Conservation (phyloP, 768 basidiomycete species). For the Lentinula aciculospora region DNA sequence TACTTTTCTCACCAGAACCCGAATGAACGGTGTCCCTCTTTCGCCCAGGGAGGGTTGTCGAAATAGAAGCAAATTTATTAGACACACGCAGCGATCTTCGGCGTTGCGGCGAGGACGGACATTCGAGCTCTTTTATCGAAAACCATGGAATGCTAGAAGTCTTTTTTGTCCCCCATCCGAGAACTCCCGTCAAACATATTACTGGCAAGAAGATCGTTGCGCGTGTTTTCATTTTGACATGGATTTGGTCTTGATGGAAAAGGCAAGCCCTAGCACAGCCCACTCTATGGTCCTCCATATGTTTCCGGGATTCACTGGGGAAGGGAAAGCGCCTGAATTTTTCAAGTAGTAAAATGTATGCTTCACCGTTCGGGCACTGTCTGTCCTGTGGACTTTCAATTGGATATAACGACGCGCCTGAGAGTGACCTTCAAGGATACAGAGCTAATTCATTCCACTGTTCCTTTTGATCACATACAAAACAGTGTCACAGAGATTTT, state of each 20-base stretch:
- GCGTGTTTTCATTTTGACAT: not conserved
- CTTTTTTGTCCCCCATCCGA: not conserved
- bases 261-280: not conserved
- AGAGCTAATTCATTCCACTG: not conserved
- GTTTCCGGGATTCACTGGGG: not conserved
- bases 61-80: not conserved
- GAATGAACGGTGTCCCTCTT: not conserved
- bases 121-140: not conserved
- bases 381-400: not conserved
- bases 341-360: not conserved
- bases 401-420: not conserved
- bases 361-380: not conserved
- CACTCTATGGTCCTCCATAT: not conserved
- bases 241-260: not conserved
- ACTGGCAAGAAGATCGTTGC: not conserved
- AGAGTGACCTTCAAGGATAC: not conserved
- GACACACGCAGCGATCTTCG: not conserved
- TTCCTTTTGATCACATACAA: not conserved
- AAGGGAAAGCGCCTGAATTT: not conserved
- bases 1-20: not conserved
- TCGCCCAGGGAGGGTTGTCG: not conserved
- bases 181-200: not conserved
- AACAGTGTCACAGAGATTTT: not conserved
- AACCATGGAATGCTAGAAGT: not conserved
- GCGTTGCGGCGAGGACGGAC: not conserved